phyloP scores from a whole-genome alignment of 2,329 filamentous ascomycete genomes.

The Diplodia mutila region DNA sequence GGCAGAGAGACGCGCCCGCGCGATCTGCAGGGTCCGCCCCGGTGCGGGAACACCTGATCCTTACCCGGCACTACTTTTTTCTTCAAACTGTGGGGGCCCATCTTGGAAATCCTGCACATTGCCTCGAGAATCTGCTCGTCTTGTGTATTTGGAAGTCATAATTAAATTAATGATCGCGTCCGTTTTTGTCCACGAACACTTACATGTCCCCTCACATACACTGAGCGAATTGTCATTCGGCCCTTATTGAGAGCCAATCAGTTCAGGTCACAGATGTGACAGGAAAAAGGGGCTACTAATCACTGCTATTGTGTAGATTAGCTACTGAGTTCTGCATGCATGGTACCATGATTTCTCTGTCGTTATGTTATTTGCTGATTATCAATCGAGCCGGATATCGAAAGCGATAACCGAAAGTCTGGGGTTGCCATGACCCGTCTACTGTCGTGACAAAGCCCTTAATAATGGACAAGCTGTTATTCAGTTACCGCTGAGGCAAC shows the following conservation, averaged over 20 bases:
- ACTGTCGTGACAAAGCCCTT: too few species aligned
- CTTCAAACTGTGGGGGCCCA: too few species aligned
- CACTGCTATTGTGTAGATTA: not conserved
- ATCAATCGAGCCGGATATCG: not conserved
- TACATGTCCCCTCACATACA: not conserved
- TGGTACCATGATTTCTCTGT: not conserved
- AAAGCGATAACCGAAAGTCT: too few species aligned
- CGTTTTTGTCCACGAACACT: too few species aligned
- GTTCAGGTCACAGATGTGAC: not conserved
- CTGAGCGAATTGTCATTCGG: not conserved
- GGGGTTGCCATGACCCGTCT: too few species aligned
- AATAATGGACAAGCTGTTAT: too few species aligned
- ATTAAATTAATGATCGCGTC: too few species aligned
- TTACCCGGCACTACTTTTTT: slow-evolving; percentile 1
- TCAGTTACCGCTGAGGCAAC: too few species aligned
- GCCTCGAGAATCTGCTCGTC: too few species aligned
- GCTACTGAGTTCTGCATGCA: not conserved
- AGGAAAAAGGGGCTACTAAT: not conserved
- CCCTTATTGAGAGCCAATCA: not conserved
- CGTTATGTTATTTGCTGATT: not conserved
- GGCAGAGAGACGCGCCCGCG: slow-evolving; percentile 17
- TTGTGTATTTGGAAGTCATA: too few species aligned
- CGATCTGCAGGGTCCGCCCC: not conserved
- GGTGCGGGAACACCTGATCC: slow-evolving; percentile 1
- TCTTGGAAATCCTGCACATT: too few species aligned